Base-by-base conservation (phyloP, 2,329 filamentous ascomycete genomes). In the Aspergillus fijiensis region DNA sequence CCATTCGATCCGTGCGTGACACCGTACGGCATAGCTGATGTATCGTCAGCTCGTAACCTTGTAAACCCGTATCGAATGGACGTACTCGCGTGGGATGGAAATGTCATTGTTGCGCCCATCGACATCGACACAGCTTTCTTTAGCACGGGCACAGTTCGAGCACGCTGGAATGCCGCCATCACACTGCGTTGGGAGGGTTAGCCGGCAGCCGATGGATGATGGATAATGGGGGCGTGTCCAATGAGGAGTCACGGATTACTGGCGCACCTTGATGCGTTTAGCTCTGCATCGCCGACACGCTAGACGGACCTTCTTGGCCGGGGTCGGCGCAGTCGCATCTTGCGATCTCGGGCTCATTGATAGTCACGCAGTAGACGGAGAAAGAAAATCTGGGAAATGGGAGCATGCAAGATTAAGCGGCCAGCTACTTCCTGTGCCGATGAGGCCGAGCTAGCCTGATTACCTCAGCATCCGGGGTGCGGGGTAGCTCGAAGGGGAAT, bases 111-210 rank as follows among this genome's bases (percentile, higher is more conserved):
- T 76, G 33, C 72, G 74, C 16, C 69, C 68, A 59, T 78, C 75
- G 1, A 78, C 75, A 53, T 79, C 75, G 1, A 78, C 64, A 58
- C 76, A 78, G 3, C 66, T 57, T 12, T 72, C 67, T 2, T 68
- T 69, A 25, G 74, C 72, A 49, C 75, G 76, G 11, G 73, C 65
- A 33, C 76, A 78, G 52, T 77, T 77, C 9, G 68, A 69, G 58
- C 75, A 77, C 0, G 74, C 74, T 12, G 76, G 75, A 25, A 74
- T 67, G 51, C 73, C 66, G 5, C 76, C 75, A 63, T 78, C 76
- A 48, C 75, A 77, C 74, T 77, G 27, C 27, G 42, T 3, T 33
- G 9, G 14, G 47, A 47, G 33, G 27, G 42, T 16, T 55, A 49
- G 35, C 25, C 19, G 23, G 4, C 29, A 42, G 23, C 19, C 23